phyloP scores from a whole-genome alignment of 2,329 filamentous ascomycete species.

The Davidsoniella australis region DNA sequence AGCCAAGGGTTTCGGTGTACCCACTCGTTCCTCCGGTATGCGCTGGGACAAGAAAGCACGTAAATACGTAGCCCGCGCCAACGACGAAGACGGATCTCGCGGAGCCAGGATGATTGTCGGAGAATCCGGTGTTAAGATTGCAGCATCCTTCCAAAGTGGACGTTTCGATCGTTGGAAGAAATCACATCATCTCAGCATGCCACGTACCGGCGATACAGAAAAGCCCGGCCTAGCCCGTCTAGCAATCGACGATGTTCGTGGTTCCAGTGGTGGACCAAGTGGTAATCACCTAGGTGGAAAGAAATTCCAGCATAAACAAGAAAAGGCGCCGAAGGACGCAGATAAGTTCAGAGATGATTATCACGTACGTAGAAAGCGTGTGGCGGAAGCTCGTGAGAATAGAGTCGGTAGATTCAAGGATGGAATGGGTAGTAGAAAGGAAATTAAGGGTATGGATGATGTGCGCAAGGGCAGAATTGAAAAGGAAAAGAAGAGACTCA shows the following conservation, averaged over 20 bases:
- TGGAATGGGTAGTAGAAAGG: constrained; percentile 53
- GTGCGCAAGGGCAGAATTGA: constrained; percentile 68
- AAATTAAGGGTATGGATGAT: constrained; percentile 68
- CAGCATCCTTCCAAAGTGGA: constrained; percentile 80
- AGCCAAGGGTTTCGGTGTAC: constrained; percentile 60
- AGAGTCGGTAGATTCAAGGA: constrained; percentile 57
- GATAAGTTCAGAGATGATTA: constrained; percentile 89
- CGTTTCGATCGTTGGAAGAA: constrained; percentile 88
- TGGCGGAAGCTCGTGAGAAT: constrained; percentile 75
- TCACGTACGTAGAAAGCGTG: constrained; percentile 74
- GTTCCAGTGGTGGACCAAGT: neutral
- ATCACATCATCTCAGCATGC: constrained; percentile 62
- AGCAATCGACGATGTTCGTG: constrained; percentile 16
- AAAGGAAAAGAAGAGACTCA: constrained; percentile 60
- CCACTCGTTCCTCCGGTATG: constrained; percentile 47
- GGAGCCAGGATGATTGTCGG: constrained; percentile 58
- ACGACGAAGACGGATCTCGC: constrained; percentile 85
- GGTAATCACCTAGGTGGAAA: constrained; percentile 16
- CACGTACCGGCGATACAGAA: constrained; percentile 71
- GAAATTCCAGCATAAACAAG: constrained; percentile 70
- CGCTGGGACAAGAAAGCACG: constrained; percentile 95
- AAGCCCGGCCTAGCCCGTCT: constrained; percentile 19
- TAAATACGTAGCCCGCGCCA: constrained; percentile 81
- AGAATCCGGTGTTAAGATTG: constrained; percentile 90
- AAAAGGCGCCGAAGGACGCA: constrained; percentile 79